Evolutionary conservation across 495 filamentous ascomycete genomes (phyloP).

Genomic region (Trichoderma virens): DNA sequence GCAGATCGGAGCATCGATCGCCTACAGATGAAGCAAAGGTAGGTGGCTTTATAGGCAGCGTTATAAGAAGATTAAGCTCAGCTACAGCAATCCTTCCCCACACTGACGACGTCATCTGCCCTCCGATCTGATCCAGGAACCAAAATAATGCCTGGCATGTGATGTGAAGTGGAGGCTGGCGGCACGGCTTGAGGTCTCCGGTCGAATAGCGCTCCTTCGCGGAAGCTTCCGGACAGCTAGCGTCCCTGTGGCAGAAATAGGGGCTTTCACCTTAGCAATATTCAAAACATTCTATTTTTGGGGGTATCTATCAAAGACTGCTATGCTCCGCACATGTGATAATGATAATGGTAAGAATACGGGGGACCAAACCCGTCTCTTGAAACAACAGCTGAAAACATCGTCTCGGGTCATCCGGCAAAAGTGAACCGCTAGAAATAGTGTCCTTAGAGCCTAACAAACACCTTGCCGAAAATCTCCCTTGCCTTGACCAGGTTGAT

Average conservation of each 20-base stretch:
- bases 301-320: background rate
- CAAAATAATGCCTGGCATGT: background rate
- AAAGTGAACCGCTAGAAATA: no score
- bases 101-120: no score
- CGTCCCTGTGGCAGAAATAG: background rate
- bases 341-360: background rate
- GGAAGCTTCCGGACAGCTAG: background rate
- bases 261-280: background rate
- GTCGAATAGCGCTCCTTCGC: background rate
- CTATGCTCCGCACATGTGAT: background rate
- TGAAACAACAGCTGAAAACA: no score
- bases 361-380: background rate
- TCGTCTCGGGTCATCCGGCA: no score
- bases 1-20: no score
- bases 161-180: slow-evolving; percentile 4
- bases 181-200: background rate
- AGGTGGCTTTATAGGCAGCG: no score
- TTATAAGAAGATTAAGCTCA: no score
- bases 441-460: slow-evolving; percentile 36
- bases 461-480: slow-evolving; percentile 85
- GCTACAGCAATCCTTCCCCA: no score
- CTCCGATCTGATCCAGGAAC: background rate
- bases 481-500: slow-evolving; percentile 84
- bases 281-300: background rate
- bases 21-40: no score